Evolutionary conservation across 257 asterid genomes (phyloP), one percentile per base, ranked within the genome.

Genomic region (Gentiana macrophylla): DNA sequence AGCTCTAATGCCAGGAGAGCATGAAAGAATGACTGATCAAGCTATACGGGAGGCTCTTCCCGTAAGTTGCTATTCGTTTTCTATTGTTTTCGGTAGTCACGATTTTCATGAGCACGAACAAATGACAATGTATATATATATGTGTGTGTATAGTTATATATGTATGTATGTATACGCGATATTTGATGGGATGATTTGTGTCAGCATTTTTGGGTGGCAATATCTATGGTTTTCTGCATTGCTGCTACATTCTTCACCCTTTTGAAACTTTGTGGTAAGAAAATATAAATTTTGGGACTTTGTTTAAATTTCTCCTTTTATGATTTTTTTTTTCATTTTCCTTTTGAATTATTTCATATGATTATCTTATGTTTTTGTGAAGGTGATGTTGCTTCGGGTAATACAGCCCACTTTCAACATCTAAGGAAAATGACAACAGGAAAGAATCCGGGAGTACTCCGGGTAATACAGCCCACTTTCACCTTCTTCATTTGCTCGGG

Each of bases 171-270:
- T 6, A 32, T 4, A 34, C 36, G 34, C 43, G 34, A n/a, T 54
- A 58, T 46, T 65, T 37, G 63, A 58, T 59, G 47, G 52, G 60
- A 66, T 66, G 50, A 50, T 61, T 71, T 62, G 64, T 65, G 69
- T 61, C 98, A 91, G 98, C 98, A 91, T 73, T 91, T 91, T 43
- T 91, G 98, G 97, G 97, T 91, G 70, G 94, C 97, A 43, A 84
- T 91, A 54, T 77, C 98, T 50, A 87, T 91, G 98, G 94, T 91
- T 72, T 91, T 91, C 84, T 85, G 87, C 77, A 76, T 87, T 67
- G 98, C 98, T 37, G 98, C 97, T 7, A 87, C 97, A 52, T 41
- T 82, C 55, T 91, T 91, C 75, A 87, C 97, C 9, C 90, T 91
- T 64, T 73, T 84, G 73, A 91, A 91, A 75, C 81, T 91, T 51